Conservation (phyloP, 768 basidiomycete species). For the Phallus indusiatus region DNA sequence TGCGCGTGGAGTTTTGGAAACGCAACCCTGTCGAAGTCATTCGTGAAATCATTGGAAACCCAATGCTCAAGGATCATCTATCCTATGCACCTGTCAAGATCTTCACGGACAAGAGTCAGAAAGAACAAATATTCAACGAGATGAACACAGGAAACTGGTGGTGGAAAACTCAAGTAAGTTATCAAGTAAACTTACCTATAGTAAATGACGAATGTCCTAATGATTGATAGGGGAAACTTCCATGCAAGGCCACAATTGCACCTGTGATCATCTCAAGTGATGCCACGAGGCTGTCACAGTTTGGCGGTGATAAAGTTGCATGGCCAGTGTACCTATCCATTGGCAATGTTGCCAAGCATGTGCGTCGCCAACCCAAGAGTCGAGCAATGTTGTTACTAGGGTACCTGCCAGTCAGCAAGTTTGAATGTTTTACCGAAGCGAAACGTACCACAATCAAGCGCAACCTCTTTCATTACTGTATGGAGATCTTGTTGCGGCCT, state of each 20-base stretch:
- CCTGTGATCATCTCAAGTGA: neutral
- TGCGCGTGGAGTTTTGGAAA: neutral
- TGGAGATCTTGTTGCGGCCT: slow-evolving; percentile 23
- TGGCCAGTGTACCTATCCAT: slow-evolving; percentile 39
- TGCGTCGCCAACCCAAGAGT: slow-evolving; percentile 26
- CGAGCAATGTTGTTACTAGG: slow-evolving; percentile 28
- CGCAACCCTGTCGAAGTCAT: neutral
- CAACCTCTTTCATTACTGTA: slow-evolving; percentile 30
- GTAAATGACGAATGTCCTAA: no score
- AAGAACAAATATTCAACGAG: neutral
- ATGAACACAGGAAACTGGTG: neutral
- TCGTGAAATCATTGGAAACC: neutral
- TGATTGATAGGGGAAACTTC: no score
- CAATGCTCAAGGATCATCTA: neutral
- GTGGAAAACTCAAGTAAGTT: slow-evolving; percentile 22
- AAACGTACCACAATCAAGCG: slow-evolving; percentile 31
- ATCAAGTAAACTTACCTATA: no score
- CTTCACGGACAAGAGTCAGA: neutral
- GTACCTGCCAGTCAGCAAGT: slow-evolving; percentile 29
- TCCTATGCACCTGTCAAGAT: neutral
- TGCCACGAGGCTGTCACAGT: slow-evolving; percentile 1
- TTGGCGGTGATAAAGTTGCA: slow-evolving; percentile 15
- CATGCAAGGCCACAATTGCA: neutral
- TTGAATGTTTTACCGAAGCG: slow-evolving; percentile 31
- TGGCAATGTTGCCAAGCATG: slow-evolving; percentile 32